These are phyloP conservation scores for Glycine soja DNA, from an alignment of 306 rosid genomes.

Conservation along the genomic window DNA sequence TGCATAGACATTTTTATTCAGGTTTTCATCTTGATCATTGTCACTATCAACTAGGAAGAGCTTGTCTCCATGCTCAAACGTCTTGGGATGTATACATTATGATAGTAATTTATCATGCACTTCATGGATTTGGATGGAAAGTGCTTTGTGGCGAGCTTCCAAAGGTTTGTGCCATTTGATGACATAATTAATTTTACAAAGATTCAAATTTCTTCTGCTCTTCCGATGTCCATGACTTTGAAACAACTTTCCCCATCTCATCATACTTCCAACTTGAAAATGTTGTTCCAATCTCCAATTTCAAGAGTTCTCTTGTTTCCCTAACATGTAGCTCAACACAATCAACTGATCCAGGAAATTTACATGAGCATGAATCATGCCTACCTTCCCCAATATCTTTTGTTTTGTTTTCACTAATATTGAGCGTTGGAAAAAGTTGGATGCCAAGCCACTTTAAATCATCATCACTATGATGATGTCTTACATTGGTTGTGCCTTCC, in stretches of 20 bases:
- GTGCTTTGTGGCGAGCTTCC: no score
- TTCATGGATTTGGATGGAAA: conserved; percentile 50
- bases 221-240: conserved; percentile 47
- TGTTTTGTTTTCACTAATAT: background rate
- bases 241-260: conserved; percentile 52
- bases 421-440: conserved; percentile 39
- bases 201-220: conserved; percentile 1
- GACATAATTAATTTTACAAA: no score
- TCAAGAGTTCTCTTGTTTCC: conserved; percentile 40
- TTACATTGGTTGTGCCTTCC: conserved; percentile 21
- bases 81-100: conserved; percentile 50
- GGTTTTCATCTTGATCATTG: conserved; percentile 20
- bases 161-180: no score
- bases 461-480: background rate
- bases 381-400: conserved; percentile 47
- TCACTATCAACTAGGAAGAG: conserved; percentile 45
- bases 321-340: conserved; percentile 45
- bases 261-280: conserved; percentile 53
- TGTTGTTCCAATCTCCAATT: conserved; percentile 46
- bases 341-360: conserved; percentile 39
- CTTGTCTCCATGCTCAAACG: background rate
- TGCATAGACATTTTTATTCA: background rate
- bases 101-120: conserved; percentile 49
- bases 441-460: conserved; percentile 51
- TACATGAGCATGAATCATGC: conserved; percentile 44